A percentile compares a stretch with the other conserved stretches of the same genome.
phyloP scores from a whole-genome alignment of 345 rosid genomes.

The Hibiscus mutabilis region DNA sequence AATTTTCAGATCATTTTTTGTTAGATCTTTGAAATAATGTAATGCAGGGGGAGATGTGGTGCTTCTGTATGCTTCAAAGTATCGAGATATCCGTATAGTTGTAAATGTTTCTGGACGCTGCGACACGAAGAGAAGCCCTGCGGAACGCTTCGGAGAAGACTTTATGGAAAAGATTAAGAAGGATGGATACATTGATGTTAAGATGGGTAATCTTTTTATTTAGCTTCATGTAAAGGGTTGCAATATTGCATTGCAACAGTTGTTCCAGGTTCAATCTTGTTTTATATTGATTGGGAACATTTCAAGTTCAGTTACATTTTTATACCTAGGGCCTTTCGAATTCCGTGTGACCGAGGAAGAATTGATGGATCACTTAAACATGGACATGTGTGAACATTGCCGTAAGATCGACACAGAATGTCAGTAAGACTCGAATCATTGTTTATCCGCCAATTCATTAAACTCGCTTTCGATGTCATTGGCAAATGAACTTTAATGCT shows the following conservation, averaged over 20 bases:
- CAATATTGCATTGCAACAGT: too few relatives aligned
- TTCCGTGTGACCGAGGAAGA: not conserved
- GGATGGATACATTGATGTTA: constrained; percentile 53
- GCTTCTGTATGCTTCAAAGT: constrained; percentile 79
- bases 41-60: constrained; percentile 74
- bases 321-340: not conserved
- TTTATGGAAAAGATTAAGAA: constrained; percentile 41
- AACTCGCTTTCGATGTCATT: too few relatives aligned
- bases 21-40: not conserved
- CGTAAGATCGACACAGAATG: not conserved
- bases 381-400: not conserved
- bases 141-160: constrained; percentile 57
- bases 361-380: not conserved
- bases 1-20: not conserved
- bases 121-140: constrained; percentile 53
- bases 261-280: too few relatives aligned
- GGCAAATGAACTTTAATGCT: too few relatives aligned
- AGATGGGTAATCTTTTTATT: constrained; percentile 20
- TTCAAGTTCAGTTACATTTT: too few relatives aligned
- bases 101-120: constrained; percentile 76
- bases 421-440: not conserved
- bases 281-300: too few relatives aligned
- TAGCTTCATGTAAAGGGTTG: too few relatives aligned
- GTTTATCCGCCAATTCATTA: too few relatives aligned
- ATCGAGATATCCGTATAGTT: constrained; percentile 48